Conservation (phyloP, 2,329 filamentous ascomycete genomes). For the Microsporum canis region DNA sequence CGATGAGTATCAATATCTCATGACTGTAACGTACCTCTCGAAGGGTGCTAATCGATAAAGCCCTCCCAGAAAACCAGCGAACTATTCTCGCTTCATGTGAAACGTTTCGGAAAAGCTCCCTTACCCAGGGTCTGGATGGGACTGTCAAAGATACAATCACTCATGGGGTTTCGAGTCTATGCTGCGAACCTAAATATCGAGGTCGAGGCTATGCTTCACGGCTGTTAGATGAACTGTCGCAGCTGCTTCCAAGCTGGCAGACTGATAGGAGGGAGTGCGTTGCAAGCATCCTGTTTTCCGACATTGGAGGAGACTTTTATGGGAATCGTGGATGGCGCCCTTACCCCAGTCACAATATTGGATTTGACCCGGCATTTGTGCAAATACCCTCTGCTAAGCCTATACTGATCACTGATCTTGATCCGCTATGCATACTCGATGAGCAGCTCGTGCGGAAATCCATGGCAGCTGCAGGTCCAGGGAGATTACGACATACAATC, state of each 20-base stretch:
- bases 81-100: constrained; percentile 55
- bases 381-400: background rate
- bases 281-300: constrained; percentile 19
- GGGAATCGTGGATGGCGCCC: constrained; percentile 15
- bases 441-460: constrained; percentile 6
- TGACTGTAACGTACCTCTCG: constrained; percentile 47
- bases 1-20: constrained; percentile 47
- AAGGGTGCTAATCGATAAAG: constrained; percentile 51
- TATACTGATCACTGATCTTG: constrained; percentile 4
- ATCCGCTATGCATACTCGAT: constrained; percentile 7
- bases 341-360: constrained; percentile 15
- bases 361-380: constrained; percentile 9
- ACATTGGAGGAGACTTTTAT: constrained; percentile 19
- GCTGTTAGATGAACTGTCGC: constrained; percentile 15
- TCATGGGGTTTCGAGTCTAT: constrained; percentile 20
- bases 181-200: constrained; percentile 15
- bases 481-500: constrained; percentile 12
- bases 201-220: constrained; percentile 17
- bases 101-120: constrained; percentile 48
- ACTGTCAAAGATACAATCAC: constrained; percentile 19
- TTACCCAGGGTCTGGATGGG: constrained; percentile 34
- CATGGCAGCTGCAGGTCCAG: background rate
- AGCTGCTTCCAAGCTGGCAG: constrained; percentile 15
- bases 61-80: constrained; percentile 31
- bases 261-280: constrained; percentile 6